phyloP scores from a whole-genome alignment of 2,329 filamentous ascomycete genomes.

The Epichloe elymi region DNA sequence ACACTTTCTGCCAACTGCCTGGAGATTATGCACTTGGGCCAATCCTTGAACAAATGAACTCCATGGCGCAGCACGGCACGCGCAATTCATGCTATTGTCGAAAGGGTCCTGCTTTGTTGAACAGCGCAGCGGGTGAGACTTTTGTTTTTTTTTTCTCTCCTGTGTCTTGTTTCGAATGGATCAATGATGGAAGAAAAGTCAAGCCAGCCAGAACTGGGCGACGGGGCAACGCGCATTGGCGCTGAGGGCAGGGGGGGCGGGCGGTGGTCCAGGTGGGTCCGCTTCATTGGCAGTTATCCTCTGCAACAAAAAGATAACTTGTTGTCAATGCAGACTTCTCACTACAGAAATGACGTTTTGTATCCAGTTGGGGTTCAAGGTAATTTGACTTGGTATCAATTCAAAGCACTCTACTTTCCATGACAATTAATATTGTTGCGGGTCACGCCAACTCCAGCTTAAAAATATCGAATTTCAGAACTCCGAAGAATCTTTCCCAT shows the following conservation, averaged over 20 bases:
- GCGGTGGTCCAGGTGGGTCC: neutral
- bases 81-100: conserved; percentile 29
- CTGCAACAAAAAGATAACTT: neutral
- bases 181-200: neutral
- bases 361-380: neutral
- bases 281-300: neutral
- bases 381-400: neutral
- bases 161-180: neutral
- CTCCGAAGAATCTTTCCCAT: neutral
- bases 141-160: neutral
- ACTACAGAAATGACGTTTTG: too few species aligned
- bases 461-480: neutral
- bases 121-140: neutral
- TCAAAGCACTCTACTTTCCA: neutral
- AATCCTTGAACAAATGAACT: conserved; percentile 36
- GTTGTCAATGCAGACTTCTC: too few species aligned
- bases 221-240: neutral
- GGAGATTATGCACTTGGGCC: conserved; percentile 24
- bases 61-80: conserved; percentile 32
- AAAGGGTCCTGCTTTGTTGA: neutral
- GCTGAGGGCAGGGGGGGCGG: neutral
- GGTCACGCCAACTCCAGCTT: neutral
- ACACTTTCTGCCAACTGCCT: conserved; percentile 6
- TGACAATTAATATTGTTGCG: neutral
- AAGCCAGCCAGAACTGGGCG: neutral